Conservation (phyloP, 1,284 basidiomycete genomes). For the Cryptococcus floricola region DNA sequence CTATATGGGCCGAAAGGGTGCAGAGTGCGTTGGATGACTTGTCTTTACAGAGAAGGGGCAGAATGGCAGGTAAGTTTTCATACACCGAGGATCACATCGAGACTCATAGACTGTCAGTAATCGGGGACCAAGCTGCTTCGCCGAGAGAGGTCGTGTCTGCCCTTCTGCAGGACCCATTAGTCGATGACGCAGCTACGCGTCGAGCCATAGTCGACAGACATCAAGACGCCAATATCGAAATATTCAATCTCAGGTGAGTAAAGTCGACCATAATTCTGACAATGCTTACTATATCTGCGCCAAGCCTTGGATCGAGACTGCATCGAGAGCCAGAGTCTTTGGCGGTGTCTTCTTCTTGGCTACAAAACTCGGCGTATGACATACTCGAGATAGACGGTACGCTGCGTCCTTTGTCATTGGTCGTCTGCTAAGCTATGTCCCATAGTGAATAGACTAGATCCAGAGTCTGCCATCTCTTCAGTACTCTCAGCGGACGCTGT, state of each 20-base stretch:
- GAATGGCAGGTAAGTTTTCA: constrained; percentile 30
- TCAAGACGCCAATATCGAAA: constrained; percentile 11
- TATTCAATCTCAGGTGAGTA: constrained; percentile 16
- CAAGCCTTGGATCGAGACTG: constrained; percentile 6
- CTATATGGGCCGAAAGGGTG: constrained; percentile 30
- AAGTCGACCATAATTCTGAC: not conserved
- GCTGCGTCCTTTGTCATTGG: not conserved
- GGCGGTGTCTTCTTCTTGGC: constrained; percentile 29
- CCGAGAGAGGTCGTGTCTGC: constrained; percentile 41
- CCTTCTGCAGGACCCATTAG: constrained; percentile 39
- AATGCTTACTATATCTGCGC: not conserved
- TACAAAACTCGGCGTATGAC: constrained; percentile 26
- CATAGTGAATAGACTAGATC: not conserved
- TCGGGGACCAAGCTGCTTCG: constrained; percentile 32
- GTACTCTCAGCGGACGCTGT: constrained; percentile 32
- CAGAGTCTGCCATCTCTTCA: constrained; percentile 4
- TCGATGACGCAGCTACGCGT: constrained; percentile 22
- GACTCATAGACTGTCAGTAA: constrained; percentile 16
- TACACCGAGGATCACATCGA: not conserved
- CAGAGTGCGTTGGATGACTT: constrained; percentile 20
- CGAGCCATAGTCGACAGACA: constrained; percentile 23
- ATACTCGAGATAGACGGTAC: constrained; percentile 30
- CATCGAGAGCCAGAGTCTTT: constrained; percentile 15
- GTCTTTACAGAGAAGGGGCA: constrained; percentile 8
- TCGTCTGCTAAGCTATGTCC: not conserved